These are phyloP conservation scores for Pseudognaphalium luteoalbum DNA, from an alignment of 129 eudicot species.

Conservation along the genomic window DNA sequence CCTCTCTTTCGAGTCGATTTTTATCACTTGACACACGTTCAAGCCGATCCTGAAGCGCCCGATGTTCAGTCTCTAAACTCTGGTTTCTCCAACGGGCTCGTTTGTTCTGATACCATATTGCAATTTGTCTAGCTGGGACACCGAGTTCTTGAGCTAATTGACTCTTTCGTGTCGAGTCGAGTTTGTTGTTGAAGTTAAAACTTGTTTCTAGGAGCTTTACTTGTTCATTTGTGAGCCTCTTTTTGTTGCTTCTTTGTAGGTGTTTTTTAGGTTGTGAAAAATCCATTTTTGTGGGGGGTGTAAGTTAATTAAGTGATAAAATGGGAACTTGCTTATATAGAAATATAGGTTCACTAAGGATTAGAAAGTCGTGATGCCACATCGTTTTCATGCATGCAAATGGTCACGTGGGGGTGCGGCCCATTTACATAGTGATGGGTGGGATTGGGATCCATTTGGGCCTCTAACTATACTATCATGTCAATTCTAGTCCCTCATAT, in stretches of 20 bases:
- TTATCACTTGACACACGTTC: constrained; percentile 41
- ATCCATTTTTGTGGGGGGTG: constrained; percentile 38
- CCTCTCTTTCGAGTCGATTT: constrained; percentile 44
- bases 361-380: constrained; percentile 32
- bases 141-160: constrained; percentile 53
- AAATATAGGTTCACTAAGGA: constrained; percentile 29
- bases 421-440: constrained; percentile 38
- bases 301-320: constrained; percentile 22
- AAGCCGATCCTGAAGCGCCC: constrained; percentile 36
- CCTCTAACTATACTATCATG: constrained; percentile 4
- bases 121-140: constrained; percentile 49
- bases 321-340: constrained; percentile 36
- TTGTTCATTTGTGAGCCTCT: constrained; percentile 56
- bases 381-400: constrained; percentile 48
- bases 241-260: constrained; percentile 40
- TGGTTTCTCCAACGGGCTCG: constrained; percentile 63
- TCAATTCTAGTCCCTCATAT: constrained; percentile 15
- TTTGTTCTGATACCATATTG: constrained; percentile 68
- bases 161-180: constrained; percentile 51
- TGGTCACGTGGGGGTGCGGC: constrained; percentile 44
- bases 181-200: constrained; percentile 48
- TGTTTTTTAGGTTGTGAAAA: constrained; percentile 35
- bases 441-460: constrained; percentile 23
- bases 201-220: constrained; percentile 51
- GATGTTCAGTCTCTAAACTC: constrained; percentile 42